phyloP scores from a whole-genome alignment of 768 basidiomycete genomes.

The Macrolepiota dolichaula region DNA sequence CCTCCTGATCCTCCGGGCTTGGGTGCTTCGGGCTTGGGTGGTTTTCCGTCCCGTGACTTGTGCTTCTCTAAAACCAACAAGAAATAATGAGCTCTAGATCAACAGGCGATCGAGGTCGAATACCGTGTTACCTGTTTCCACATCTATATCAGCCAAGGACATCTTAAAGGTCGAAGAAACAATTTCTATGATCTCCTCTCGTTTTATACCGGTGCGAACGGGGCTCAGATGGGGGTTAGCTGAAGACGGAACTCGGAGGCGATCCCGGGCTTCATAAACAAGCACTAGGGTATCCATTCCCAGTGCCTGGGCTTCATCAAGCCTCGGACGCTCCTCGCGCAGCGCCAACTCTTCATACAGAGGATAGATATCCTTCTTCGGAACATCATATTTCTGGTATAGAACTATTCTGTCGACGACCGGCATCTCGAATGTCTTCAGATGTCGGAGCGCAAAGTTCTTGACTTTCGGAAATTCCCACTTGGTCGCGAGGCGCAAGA shows the following conservation, averaged over 20 bases:
- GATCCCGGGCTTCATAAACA: constrained; percentile 33
- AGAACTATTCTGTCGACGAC: constrained; percentile 38
- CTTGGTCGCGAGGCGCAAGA: constrained; percentile 51
- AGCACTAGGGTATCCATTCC: constrained; percentile 48
- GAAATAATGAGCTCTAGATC: neutral
- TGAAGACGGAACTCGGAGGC: neutral
- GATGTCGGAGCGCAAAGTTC: constrained; percentile 45
- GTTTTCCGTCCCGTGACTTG: neutral
- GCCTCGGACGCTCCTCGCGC: constrained; percentile 44
- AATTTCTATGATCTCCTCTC: neutral
- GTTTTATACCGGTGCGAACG: neutral
- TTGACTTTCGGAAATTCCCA: constrained; percentile 61
- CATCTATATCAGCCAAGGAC: neutral
- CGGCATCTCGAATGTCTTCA: constrained; percentile 13
- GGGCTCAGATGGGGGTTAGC: neutral
- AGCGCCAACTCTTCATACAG: constrained; percentile 53
- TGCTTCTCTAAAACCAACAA: neutral
- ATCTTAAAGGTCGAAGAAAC: neutral
- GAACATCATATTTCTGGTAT: constrained; percentile 51
- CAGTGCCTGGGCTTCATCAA: constrained; percentile 53
- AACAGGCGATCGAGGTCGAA: neutral
- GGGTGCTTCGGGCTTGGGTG: neutral
- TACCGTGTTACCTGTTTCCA: neutral
- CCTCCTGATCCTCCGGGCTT: neutral
- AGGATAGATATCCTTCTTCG: constrained; percentile 44